Percentiles rank a stretch among this genome's conserved stretches.
Conservation (phyloP, 148 eudicot genomes). For the Polygonum aviculare region DNA sequence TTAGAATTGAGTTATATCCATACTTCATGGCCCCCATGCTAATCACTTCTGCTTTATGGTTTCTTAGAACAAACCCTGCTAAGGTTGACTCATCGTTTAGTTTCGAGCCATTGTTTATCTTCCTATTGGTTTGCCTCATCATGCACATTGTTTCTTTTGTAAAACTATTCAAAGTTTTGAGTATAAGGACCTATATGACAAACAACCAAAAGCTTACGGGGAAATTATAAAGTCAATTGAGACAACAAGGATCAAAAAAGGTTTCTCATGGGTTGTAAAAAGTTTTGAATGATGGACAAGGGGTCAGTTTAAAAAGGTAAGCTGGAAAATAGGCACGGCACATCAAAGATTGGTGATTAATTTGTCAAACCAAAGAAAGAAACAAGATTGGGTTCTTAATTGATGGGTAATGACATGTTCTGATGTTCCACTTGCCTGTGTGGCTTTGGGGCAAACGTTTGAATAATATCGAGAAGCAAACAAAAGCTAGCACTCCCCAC, state of each 20-base stretch:
- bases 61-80: too few relatives aligned
- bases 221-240: background rate
- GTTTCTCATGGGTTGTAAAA: background rate
- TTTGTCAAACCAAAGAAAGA: conserved; percentile 17
- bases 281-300: background rate
- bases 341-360: background rate
- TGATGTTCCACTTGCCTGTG: conserved; percentile 2
- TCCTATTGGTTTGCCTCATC: background rate
- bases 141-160: background rate
- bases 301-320: background rate
- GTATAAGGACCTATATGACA: background rate
- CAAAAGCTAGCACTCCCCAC: conserved; percentile 19
- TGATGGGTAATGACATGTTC: conserved; percentile 7
- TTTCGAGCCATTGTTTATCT: too few relatives aligned
- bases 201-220: background rate
- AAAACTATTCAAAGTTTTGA: background rate
- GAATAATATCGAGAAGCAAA: conserved; percentile 16
- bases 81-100: too few relatives aligned
- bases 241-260: background rate
- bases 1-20: too few relatives aligned
- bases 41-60: too few relatives aligned
- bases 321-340: background rate
- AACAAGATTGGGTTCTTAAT: conserved; percentile 1
- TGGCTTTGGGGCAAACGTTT: conserved; percentile 3
- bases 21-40: too few relatives aligned